These are phyloP conservation scores for Eucommia ulmoides DNA, from an alignment of 257 asterid species.

Conservation along the genomic window DNA sequence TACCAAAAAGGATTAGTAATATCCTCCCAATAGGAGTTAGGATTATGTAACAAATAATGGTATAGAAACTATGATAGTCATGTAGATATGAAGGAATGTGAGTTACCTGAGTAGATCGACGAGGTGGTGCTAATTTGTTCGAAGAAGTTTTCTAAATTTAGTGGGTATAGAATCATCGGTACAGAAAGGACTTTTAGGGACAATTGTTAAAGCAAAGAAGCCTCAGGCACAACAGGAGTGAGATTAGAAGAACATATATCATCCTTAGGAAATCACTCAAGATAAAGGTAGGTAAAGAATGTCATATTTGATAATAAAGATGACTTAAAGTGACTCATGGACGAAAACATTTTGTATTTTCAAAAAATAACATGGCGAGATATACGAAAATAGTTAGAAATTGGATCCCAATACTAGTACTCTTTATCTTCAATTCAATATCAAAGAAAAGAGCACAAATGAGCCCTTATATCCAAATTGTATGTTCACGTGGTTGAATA, in stretches of 20 bases:
- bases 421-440: background rate
- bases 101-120: background rate
- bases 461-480: background rate
- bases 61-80: background rate
- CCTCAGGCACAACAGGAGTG: too few relatives aligned
- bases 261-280: background rate
- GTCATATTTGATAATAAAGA: background rate
- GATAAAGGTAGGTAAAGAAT: background rate
- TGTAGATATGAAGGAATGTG: background rate
- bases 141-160: too few relatives aligned
- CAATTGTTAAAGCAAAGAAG: too few relatives aligned
- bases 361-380: background rate
- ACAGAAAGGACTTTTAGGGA: background rate
- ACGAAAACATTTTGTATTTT: background rate
- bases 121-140: background rate
- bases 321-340: background rate
- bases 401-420: background rate
- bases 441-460: background rate
- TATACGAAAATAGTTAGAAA: background rate
- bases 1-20: too few relatives aligned
- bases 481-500: background rate
- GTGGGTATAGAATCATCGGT: background rate
- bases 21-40: background rate
- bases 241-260: background rate
- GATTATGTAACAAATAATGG: background rate